Percentiles rank a stretch among this genome's conserved stretches.
Evolutionary conservation across 305 asterid species (phyloP).

Genomic region (Fraxinus ornus): DNA sequence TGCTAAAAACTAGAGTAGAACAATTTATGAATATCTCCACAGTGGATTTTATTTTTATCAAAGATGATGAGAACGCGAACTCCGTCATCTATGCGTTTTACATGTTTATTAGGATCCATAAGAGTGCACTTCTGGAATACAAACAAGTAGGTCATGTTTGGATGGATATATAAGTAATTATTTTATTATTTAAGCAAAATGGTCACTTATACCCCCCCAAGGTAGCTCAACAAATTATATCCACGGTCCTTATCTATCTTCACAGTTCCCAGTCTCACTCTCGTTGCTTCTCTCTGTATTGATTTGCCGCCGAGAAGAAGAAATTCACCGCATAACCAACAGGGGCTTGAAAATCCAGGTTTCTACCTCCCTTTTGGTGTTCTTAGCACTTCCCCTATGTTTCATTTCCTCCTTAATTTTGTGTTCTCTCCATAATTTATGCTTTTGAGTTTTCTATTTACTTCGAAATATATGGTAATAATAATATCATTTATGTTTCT

Average conservation of each 20-base stretch:
- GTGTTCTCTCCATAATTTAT: not conserved
- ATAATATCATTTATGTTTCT: not conserved
- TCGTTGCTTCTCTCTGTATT: not conserved
- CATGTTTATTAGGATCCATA: not conserved
- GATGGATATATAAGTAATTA: not conserved
- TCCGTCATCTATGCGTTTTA: not conserved
- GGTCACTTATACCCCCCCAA: not conserved
- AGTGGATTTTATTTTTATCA: not conserved
- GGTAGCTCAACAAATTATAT: not conserved
- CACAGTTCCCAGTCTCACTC: not conserved
- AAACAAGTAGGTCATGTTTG: not conserved
- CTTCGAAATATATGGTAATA: not conserved
- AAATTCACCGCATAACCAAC: not conserved
- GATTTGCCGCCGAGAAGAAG: not conserved
- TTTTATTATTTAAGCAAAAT: not conserved
- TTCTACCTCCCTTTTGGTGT: not conserved
- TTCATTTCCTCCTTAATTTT: not conserved
- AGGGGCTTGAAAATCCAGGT: not conserved
- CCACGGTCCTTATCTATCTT: not conserved
- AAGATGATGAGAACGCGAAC: no score
- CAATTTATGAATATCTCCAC: no score
- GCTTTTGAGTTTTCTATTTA: not conserved
- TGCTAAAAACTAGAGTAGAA: no score
- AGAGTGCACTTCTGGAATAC: not conserved
- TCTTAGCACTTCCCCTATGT: not conserved